phyloP scores from a whole-genome alignment of 768 basidiomycete species.

The Rhodocollybia butyracea region DNA sequence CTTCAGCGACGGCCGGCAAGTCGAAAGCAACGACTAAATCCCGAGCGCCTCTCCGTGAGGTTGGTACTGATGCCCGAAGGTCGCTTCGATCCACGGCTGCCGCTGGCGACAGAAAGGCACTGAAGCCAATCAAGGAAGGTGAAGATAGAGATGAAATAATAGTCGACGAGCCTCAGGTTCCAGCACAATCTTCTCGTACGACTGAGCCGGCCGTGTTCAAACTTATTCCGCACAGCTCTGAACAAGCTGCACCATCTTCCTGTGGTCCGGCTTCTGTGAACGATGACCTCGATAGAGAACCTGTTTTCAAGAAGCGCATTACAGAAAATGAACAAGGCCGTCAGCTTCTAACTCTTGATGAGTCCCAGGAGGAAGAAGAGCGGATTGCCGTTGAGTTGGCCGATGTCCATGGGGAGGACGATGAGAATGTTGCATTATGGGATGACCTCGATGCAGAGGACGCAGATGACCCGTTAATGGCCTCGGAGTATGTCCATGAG shows the following conservation, averaged over 20 bases:
- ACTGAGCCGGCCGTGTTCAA: background rate
- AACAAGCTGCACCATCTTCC: constrained; percentile 13
- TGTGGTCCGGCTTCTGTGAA: constrained; percentile 18
- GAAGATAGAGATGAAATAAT: constrained; percentile 16
- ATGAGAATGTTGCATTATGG: constrained; percentile 74
- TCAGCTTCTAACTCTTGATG: constrained; percentile 36
- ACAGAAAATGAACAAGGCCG: constrained; percentile 32
- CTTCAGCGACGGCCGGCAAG: constrained; percentile 31
- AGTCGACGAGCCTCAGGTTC: constrained; percentile 14
- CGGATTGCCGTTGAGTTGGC: constrained; percentile 41
- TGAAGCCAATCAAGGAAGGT: background rate
- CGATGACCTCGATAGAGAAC: constrained; percentile 45
- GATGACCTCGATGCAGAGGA: constrained; percentile 94
- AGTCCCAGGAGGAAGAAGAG: constrained; percentile 40
- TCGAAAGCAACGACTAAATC: constrained; percentile 31
- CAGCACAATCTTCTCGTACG: constrained; percentile 10
- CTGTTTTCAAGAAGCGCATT: constrained; percentile 70
- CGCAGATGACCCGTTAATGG: constrained; percentile 92
- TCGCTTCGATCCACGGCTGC: constrained; percentile 15
- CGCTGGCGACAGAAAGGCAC: constrained; percentile 4
- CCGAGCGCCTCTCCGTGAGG: constrained; percentile 56
- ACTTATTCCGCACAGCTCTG: background rate
- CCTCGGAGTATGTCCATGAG: constrained; percentile 92
- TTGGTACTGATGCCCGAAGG: constrained; percentile 39
- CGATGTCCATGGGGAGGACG: constrained; percentile 48